Evolutionary conservation across 805 yeast species (phyloP).

Genomic region (Saccharomycopsis microspora): DNA sequence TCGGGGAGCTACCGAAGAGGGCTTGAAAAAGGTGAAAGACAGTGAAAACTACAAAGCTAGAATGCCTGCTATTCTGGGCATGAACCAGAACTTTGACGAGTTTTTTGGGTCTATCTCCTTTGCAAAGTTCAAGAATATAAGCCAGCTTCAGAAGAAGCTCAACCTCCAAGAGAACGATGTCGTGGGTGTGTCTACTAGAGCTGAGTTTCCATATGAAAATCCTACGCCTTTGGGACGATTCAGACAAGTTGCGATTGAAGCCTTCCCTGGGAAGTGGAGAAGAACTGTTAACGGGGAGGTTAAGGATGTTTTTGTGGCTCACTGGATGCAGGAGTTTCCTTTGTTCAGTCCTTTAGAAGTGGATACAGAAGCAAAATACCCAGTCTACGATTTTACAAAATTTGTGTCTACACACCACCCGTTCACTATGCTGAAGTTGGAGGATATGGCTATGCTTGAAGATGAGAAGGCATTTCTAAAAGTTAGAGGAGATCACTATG

Average conservation of each 20-base stretch:
- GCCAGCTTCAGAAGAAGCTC: conserved; percentile 22
- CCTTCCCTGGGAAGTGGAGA: conserved; percentile 39
- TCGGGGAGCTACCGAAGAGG: conserved; percentile 31
- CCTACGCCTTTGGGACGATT: conserved; percentile 91
- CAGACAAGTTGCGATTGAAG: conserved; percentile 60
- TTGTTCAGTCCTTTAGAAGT: conserved; percentile 67
- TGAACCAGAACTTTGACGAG: not conserved
- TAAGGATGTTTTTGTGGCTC: conserved; percentile 36
- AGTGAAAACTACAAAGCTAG: conserved; percentile 38
- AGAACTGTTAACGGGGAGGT: conserved; percentile 22
- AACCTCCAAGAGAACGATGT: conserved; percentile 55
- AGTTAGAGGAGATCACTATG: conserved; percentile 87
- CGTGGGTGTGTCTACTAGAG: conserved; percentile 70
- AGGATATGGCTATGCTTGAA: conserved; percentile 47
- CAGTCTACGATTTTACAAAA: conserved; percentile 39
- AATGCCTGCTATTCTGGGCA: conserved; percentile 42
- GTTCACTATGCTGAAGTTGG: conserved; percentile 79
- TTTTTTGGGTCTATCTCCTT: conserved; percentile 28
- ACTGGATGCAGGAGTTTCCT: conserved; percentile 93
- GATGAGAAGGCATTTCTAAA: conserved; percentile 38
- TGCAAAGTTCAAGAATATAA: conserved; percentile 24
- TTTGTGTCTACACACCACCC: conserved; percentile 89
- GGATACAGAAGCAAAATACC: conserved; percentile 30
- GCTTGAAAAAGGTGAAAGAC: conserved; percentile 30
- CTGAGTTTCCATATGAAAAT: conserved; percentile 64